Conservation (phyloP, 768 basidiomycete species). For the Naematelia encephala region DNA sequence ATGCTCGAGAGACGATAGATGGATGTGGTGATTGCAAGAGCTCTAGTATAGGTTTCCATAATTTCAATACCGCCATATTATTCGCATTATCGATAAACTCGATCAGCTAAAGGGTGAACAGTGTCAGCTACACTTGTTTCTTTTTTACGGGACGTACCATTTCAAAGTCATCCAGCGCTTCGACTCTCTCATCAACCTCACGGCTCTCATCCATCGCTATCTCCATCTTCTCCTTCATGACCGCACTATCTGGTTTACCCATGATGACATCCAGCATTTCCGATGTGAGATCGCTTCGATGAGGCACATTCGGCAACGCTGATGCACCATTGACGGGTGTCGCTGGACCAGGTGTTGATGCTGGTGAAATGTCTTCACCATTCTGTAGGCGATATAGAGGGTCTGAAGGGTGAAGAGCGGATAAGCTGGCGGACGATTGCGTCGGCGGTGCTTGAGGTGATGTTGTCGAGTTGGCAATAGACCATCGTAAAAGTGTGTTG, state of each 20-base stretch:
- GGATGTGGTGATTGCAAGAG: constrained; percentile 39
- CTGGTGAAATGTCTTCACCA: constrained; percentile 4
- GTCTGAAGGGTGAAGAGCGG: constrained; percentile 38
- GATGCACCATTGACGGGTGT: constrained; percentile 16
- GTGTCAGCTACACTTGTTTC: too few relatives aligned
- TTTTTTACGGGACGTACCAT: constrained; percentile 51
- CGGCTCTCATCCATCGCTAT: constrained; percentile 43
- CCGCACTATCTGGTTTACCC: constrained; percentile 48
- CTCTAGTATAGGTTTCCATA: constrained; percentile 48
- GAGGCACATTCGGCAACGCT: constrained; percentile 8
- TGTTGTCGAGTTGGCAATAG: constrained; percentile 36
- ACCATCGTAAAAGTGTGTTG: constrained; percentile 44
- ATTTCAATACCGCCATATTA: constrained; percentile 48
- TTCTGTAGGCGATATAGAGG: constrained; percentile 7
- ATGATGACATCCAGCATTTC: constrained; percentile 50
- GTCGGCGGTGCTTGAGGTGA: constrained; percentile 28
- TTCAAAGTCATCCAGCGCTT: constrained; percentile 52
- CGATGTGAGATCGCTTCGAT: constrained; percentile 32
- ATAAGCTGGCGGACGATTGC: constrained; percentile 14
- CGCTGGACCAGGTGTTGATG: constrained; percentile 24
- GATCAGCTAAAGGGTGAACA: too few relatives aligned
- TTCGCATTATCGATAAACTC: constrained; percentile 52
- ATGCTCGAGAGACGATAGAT: constrained; percentile 41
- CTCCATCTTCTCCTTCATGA: constrained; percentile 51
- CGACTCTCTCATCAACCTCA: constrained; percentile 42